Base-by-base conservation (phyloP, 148 eudicot genomes). In the Drosera capensis region DNA sequence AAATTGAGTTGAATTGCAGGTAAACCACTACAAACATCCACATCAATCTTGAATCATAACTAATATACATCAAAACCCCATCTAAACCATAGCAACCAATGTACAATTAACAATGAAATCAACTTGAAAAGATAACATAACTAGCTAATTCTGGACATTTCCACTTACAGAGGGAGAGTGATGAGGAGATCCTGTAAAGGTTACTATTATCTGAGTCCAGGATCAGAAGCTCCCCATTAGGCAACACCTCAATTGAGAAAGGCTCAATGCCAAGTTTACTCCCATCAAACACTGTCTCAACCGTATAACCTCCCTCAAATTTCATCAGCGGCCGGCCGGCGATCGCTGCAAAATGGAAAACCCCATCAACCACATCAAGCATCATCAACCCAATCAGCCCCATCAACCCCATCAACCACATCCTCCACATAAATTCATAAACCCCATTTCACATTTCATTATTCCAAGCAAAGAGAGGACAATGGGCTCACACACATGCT, bases 261-360 rank as follows among this genome's bases (percentile, higher is more conserved):
- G 97, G 97, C 54, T 88, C 97, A 58, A 88, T 75, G 40, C 97
- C 97, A 57, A 88, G 93, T 60, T 90, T 90, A 57, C 97, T 90
- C 3, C 97, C 97, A 75, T 90, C 97, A 64, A 90, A 90, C 45
- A 90, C 97, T n/a, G 95, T 90, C 75, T 90, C 95, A 39, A 90
- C 97, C 24, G 49, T 57, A 51, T 80, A 90, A n/a, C 97, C 97
- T 61, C 93, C 67, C 78, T 90, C 97, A 66, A 73, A 90, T 52
- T 80, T 90, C 95, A 90, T 76, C 97, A 84, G 53, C 48, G 95
- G 79, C 40, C 92, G 75, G 52, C 78, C 82, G 40, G 82, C 42
- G 24, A 80, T 62, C 25, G 95, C 97, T 90, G 87, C 39, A 42
- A 35, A 53, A n/a, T n/a, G n/a, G n/a, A n/a, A n/a, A n/a, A n/a